A percentile compares a stretch with the other conserved stretches of the same genome.
Evolutionary conservation across 257 asterid species (phyloP).

Genomic region (Solanum pennellii): DNA sequence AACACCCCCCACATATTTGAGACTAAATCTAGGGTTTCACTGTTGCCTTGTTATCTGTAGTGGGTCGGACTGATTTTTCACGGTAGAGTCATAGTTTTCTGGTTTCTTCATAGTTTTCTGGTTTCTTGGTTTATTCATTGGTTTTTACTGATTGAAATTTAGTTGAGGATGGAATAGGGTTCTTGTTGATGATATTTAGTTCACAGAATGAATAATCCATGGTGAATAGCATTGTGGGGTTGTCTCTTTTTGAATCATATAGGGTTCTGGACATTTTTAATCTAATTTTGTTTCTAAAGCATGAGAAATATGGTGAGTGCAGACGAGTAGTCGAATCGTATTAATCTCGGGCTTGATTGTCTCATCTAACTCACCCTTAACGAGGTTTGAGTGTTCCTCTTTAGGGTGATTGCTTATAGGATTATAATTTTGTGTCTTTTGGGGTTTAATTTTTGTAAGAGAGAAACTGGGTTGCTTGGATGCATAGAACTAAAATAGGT

Average conservation of each 20-base stretch:
- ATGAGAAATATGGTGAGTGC: background rate
- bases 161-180: background rate
- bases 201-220: constrained; percentile 14
- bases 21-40: constrained; percentile 29
- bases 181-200: constrained; percentile 5
- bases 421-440: background rate
- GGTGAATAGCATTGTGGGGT: constrained; percentile 11
- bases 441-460: background rate
- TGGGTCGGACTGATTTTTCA: constrained; percentile 6
- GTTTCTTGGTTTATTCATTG: background rate
- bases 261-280: background rate
- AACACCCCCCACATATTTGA: no score
- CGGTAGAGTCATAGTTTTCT: constrained; percentile 1
- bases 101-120: background rate
- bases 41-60: background rate
- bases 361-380: background rate
- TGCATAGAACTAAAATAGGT: background rate
- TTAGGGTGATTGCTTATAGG: background rate
- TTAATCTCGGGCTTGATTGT: background rate
- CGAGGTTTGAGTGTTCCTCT: background rate
- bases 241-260: background rate
- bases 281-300: background rate
- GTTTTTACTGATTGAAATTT: constrained; percentile 14
- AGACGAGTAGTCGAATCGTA: background rate
- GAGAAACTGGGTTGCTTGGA: background rate